Conservation (phyloP, 1,139 yeast genomes). For the Lizanozyma gosingica region DNA sequence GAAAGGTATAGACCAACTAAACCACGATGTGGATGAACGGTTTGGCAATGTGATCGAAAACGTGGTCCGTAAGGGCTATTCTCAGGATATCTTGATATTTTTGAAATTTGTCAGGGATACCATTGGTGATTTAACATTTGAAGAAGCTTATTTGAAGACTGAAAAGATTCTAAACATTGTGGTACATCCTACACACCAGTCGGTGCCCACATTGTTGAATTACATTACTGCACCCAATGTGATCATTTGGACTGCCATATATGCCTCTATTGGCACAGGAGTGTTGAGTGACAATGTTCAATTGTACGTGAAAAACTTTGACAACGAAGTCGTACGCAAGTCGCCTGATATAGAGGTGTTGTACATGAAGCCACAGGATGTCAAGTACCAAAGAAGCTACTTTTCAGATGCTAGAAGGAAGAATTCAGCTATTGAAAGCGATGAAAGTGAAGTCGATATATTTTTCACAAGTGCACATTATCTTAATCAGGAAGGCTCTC, state of each 20-base stretch:
- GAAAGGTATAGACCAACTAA: conserved; percentile 38
- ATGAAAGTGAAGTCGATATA: conserved; percentile 1
- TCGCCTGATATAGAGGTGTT: conserved; percentile 24
- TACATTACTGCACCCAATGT: conserved; percentile 94
- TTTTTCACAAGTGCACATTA: not conserved
- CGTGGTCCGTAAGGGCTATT: conserved; percentile 60
- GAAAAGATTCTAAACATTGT: conserved; percentile 80
- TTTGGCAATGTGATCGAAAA: conserved; percentile 62
- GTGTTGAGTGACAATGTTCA: conserved; percentile 51
- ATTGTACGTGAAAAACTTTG: conserved; percentile 61
- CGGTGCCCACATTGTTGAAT: conserved; percentile 70
- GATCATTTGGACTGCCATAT: conserved; percentile 77
- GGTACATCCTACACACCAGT: conserved; percentile 73
- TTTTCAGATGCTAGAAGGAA: conserved; percentile 7
- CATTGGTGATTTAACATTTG: conserved; percentile 84
- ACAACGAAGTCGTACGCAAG: conserved; percentile 44
- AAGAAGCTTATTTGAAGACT: conserved; percentile 83
- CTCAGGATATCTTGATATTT: conserved; percentile 75
- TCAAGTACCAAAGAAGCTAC: conserved; percentile 19
- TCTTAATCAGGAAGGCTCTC: conserved; percentile 33
- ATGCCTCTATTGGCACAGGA: conserved; percentile 60
- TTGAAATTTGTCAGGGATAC: conserved; percentile 68
- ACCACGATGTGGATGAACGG: conserved; percentile 53
- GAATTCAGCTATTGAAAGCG: conserved; percentile 7
- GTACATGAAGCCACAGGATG: conserved; percentile 40